Conservation (phyloP, 2,329 filamentous ascomycete species). For the Fusarium sublunatum region DNA sequence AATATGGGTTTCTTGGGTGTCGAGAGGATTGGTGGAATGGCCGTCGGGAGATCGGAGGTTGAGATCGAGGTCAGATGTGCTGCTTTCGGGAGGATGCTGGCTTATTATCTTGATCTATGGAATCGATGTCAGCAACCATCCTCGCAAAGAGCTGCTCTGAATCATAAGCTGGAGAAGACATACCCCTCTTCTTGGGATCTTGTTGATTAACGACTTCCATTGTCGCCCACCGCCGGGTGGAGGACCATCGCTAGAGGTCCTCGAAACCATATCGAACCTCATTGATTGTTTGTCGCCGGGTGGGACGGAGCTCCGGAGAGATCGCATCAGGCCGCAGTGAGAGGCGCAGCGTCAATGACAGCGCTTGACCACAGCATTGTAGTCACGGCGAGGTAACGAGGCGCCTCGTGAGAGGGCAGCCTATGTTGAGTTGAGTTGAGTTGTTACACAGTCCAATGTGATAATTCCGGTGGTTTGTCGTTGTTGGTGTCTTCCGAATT, state of each 20-base stretch:
- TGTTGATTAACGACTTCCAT: constrained; percentile 34
- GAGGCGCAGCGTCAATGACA: constrained; percentile 43
- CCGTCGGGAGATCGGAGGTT: constrained; percentile 42
- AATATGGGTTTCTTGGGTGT: constrained; percentile 49
- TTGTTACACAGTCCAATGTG: not conserved
- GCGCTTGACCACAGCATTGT: constrained; percentile 44
- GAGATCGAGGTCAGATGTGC: constrained; percentile 47
- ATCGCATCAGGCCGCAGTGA: constrained; percentile 41
- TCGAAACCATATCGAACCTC: constrained; percentile 47
- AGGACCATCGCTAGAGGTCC: constrained; percentile 46
- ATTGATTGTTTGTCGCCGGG: constrained; percentile 32
- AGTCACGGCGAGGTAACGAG: constrained; percentile 37
- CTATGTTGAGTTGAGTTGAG: not conserved
- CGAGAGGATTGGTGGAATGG: constrained; percentile 42
- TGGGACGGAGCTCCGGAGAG: constrained; percentile 30
- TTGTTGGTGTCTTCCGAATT: not conserved
- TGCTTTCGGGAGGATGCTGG: constrained; percentile 39
- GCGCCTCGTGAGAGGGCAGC: constrained; percentile 38
- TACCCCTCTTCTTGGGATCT: constrained; percentile 33
- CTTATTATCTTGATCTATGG: constrained; percentile 19
- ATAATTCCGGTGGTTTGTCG: not conserved
- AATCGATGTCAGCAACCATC: constrained; percentile 4
- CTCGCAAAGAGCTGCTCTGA: not conserved
- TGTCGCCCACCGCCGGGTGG: constrained; percentile 32
- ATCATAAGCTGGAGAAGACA: constrained; percentile 13